phyloP scores from a whole-genome alignment of 225 moss, liverwort and hornwort species.

The Marchantia polymorpha region DNA sequence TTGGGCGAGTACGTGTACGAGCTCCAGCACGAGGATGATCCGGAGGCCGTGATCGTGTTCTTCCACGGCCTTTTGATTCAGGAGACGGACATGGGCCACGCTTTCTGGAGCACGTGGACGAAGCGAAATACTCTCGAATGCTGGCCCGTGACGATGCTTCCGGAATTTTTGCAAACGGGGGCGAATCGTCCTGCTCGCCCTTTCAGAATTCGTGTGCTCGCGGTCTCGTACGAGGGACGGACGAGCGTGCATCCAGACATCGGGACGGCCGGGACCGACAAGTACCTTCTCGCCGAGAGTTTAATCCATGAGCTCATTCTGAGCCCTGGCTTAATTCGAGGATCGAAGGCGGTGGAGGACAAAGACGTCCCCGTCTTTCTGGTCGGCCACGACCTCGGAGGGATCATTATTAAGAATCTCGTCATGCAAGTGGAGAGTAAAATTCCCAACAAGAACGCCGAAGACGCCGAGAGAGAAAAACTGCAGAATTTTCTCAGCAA shows the following conservation, averaged over 20 bases:
- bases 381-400: slow-evolving; percentile 13
- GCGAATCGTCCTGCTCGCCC: too few relatives aligned
- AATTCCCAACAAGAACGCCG: too few relatives aligned
- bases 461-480: neutral
- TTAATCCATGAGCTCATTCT: neutral
- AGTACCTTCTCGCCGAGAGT: neutral
- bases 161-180: neutral
- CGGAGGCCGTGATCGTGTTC: neutral
- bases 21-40: neutral
- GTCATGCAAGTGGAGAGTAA: neutral
- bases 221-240: neutral
- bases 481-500: neutral
- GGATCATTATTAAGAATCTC: neutral
- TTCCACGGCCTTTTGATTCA: neutral
- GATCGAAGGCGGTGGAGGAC: neutral
- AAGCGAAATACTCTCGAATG: neutral
- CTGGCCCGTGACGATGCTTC: slow-evolving; percentile 8
- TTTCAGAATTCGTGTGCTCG: slow-evolving; percentile 12
- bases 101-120: slow-evolving; percentile 12
- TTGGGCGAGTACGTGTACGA: neutral
- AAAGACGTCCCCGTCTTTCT: neutral
- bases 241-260: too few relatives aligned
- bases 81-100: neutral
- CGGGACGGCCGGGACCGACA: neutral
- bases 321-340: neutral